Evolutionary conservation across 1,284 basidiomycete genomes (phyloP), one percentile per base, ranked within the genome.

Genomic region (Polyporus tsugae): DNA sequence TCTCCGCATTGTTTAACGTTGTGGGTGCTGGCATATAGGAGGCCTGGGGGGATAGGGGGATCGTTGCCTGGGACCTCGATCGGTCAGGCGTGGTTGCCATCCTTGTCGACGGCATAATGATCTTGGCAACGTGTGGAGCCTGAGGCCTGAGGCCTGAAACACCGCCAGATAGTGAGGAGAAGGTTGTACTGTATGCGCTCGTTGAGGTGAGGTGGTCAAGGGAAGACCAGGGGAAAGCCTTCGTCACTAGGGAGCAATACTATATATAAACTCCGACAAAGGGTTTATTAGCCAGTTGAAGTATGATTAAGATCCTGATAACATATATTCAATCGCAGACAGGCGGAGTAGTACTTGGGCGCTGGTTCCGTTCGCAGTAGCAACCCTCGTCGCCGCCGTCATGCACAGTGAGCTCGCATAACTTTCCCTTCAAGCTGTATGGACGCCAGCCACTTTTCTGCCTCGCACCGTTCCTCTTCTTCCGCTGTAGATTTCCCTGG

Each of bases 401-500:
- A 72, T 72, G 71, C 65, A 60, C 71, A 70, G 63, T 60, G 69
- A 41, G 67, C 71, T 67, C 65, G 42, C 58, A 65, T 41, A 61
- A 69, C 44, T 65, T 63, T 67, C 62, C 35, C 62, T 61, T 65
- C 62, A 64, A 68, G 19, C 69, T 67, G 67, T 42, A 72, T 72
- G 71, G 71, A 72, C 62, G 65, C 69, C 62, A 67, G 55, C 63
- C 68, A 70, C 35, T 58, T 67, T 58, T 67, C 67, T n/a, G 39
- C 62, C 52, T 68, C 64, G 60, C 70, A 70, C 22, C 65, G 67
- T 36, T 79, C 78, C 46, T 85, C 86, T 29, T 83, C 85, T 15
- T 85, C 89, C 59, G 88, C 86, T 62, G 76, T 90, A 68, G 86
- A 90, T 78, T 76, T 90, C 57, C 80, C 84, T 63, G 79, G 83